phyloP scores from a whole-genome alignment of 495 filamentous ascomycete genomes.

The Aspergillus incahuasiensis region DNA sequence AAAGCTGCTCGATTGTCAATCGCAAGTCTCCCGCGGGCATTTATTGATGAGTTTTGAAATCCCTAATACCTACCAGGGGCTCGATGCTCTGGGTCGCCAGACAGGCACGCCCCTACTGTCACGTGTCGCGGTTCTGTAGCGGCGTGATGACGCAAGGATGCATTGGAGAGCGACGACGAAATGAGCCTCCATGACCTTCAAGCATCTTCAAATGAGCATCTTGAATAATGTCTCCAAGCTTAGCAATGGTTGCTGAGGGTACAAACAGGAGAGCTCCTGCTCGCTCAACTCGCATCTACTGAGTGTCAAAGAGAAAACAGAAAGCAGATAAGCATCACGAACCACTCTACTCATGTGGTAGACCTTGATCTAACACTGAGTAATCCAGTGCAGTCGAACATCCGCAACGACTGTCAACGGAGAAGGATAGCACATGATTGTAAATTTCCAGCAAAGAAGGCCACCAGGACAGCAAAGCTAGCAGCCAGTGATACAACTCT shows the following conservation, averaged over 20 bases:
- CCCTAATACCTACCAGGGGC: too few species aligned
- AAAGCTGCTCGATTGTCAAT: too few species aligned
- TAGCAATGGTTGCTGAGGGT: neutral
- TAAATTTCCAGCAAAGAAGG: constrained; percentile 20
- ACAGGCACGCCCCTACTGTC: too few species aligned
- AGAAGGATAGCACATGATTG: constrained; percentile 30
- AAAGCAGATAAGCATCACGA: constrained; percentile 20
- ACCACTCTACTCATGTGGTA: neutral
- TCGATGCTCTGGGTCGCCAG: too few species aligned
- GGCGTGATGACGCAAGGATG: neutral
- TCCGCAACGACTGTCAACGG: constrained; percentile 32
- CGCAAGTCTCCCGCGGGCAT: too few species aligned
- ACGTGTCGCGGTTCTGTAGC: neutral
- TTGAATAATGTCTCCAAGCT: too few species aligned
- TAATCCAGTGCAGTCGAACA: constrained; percentile 29
- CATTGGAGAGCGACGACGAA: neutral
- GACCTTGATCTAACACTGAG: constrained; percentile 8
- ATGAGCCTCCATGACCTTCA: too few species aligned
- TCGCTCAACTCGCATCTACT: constrained; percentile 23
- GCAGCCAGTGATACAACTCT: neutral
- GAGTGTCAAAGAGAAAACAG: constrained; percentile 36
- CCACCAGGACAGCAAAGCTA: constrained; percentile 2
- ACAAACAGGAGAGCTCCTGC: constrained; percentile 10
- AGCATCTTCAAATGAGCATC: too few species aligned
- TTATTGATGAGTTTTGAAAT: too few species aligned